These are phyloP conservation scores for Xerocomellus intermedius DNA, from an alignment of 768 basidiomycete genomes.

Conservation along the genomic window DNA sequence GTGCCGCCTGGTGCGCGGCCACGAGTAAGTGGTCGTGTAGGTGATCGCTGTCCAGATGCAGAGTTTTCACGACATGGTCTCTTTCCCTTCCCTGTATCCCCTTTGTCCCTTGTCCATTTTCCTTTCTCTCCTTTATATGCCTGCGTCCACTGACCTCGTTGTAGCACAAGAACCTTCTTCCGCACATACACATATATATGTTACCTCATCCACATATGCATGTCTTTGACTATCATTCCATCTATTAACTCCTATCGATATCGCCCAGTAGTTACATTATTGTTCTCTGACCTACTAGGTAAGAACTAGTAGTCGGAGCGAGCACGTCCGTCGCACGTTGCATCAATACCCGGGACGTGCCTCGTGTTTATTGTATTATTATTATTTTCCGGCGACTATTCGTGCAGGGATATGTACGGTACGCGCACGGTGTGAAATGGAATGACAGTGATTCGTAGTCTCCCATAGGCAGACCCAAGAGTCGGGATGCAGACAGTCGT, in stretches of 20 bases:
- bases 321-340: not conserved
- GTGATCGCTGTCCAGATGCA: not conserved
- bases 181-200: conserved; percentile 9
- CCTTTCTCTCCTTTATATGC: not conserved
- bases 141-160: conserved; percentile 1
- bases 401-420: too few species aligned
- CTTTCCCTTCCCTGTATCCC: not conserved
- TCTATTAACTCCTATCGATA: not conserved
- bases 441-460: too few species aligned
- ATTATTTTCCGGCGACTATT: too few species aligned
- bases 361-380: not conserved
- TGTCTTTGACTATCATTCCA: not conserved
- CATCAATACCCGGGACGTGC: not conserved
- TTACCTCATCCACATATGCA: conserved; percentile 11
- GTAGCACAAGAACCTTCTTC: conserved; percentile 10
- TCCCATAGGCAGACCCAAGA: too few species aligned
- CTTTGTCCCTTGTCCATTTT: not conserved
- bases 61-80: not conserved
- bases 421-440: too few species aligned
- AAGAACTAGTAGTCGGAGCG: not conserved
- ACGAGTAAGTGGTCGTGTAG: not conserved
- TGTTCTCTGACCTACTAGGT: not conserved
- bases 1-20: not conserved
- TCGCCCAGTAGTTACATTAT: not conserved
- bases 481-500: too few species aligned